Conservation (phyloP, 2,329 filamentous ascomycete species). For the Aspergillus quadricinctus region DNA sequence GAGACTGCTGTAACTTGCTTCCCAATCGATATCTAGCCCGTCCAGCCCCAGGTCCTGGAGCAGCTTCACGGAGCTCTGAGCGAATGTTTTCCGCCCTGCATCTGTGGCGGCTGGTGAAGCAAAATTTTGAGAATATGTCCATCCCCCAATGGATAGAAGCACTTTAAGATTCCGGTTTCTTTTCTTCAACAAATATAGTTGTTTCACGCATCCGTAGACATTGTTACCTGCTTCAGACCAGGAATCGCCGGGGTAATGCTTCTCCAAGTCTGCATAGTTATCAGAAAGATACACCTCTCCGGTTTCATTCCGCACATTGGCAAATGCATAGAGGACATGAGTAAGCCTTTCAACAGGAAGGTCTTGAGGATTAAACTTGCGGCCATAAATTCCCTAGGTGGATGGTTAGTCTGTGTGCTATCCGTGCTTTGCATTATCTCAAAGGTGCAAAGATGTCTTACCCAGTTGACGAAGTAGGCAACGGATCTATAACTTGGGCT, state of each 20-base stretch:
- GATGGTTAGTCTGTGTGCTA: neutral
- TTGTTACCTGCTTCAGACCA: conserved; percentile 65
- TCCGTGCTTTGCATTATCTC: neutral
- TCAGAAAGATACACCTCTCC: conserved; percentile 78
- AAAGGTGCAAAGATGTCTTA: conserved; percentile 9
- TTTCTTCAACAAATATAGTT: conserved; percentile 72
- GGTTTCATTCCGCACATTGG: conserved; percentile 65
- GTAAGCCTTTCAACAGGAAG: conserved; percentile 77
- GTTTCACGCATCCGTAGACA: conserved; percentile 72
- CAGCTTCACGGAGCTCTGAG: conserved; percentile 64
- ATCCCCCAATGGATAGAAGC: conserved; percentile 81
- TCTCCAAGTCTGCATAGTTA: conserved; percentile 63
- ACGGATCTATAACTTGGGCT: conserved; percentile 21
- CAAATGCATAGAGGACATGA: conserved; percentile 87
- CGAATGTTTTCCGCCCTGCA: conserved; percentile 59
- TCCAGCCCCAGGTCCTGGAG: conserved; percentile 74
- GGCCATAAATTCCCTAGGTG: conserved; percentile 71
- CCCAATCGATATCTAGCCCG: conserved; percentile 43
- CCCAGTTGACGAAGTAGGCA: conserved; percentile 47
- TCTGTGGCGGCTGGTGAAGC: conserved; percentile 58
- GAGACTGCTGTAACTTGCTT: conserved; percentile 8
- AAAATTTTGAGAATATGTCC: conserved; percentile 74
- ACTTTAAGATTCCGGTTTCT: conserved; percentile 71
- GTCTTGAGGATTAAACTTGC: conserved; percentile 80
- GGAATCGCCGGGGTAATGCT: conserved; percentile 65